Base-by-base conservation (phyloP, 805 yeast species). In the Nakazawaea wyomingensis region DNA sequence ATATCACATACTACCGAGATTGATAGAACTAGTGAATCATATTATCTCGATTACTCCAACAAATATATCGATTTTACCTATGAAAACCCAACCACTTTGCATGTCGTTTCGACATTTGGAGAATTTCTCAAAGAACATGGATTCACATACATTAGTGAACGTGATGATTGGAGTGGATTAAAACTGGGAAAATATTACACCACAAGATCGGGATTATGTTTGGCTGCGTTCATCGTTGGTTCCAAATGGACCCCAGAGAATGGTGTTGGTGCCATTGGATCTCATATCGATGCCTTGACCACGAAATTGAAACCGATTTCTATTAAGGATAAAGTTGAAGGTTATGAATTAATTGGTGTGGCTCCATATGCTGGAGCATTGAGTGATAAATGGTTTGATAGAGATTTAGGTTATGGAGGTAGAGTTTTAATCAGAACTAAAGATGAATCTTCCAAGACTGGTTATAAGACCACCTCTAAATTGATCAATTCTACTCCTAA, bases 391-490 rank as follows among this genome's bases (percentile, higher is more conserved):
- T 83, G 95, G 89, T 78, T 85, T 72, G 96, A 87, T 60, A 75
- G 96, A 59, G 96, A 87, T 59, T 72, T 87, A 47, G 93, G 95
- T 36, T 60, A 87, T 48, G 95, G 89, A 39, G 96, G 96, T 36
- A 71, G 87, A 46, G 73, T 87, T 19, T 65, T 85, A 41, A 75
- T 78, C 41, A 73, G 69, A 51, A 61, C 60, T 30, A 60, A 57
- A 18, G 63, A 59, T 21, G 50, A 53, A 22, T 45, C 51, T 4
- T 55, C 58, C 16, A 39, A 47, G 21, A 47, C 54, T 32, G 65
- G 50, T 7, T 47, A 35, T 41, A 42, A 39, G 50, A 48, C 41
- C 13, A 24, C 18, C 16, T 44, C 47, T n/a, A 66, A 64, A 44
- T 57, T 79, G 52, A 72, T 80, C 29, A 74, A 73, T 56, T 77